Evolutionary conservation across 768 basidiomycete genomes (phyloP).

Genomic region (Pisolithus orientalis): DNA sequence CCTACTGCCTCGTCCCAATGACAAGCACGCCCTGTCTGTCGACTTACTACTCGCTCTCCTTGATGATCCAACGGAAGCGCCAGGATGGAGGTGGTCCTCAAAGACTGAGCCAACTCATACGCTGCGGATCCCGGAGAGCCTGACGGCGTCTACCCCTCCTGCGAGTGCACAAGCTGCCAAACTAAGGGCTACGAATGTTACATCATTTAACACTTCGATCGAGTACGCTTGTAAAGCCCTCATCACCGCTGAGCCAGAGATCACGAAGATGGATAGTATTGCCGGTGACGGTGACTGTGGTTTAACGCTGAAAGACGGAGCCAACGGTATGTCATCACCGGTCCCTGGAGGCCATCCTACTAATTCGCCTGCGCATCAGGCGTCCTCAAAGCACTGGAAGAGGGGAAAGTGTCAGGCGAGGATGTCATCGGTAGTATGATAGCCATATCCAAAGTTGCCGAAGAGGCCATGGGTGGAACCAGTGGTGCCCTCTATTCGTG

Average conservation of each 20-base stretch:
- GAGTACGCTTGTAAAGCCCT: constrained; percentile 58
- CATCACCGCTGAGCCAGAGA: constrained; percentile 77
- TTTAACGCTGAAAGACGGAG: constrained; percentile 66
- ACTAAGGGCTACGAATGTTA: constrained; percentile 37
- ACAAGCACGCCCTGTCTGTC: constrained; percentile 31
- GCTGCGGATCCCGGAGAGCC: constrained; percentile 5
- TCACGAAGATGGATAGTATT: constrained; percentile 86
- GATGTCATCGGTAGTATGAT: constrained; percentile 64
- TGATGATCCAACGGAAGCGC: constrained; percentile 60
- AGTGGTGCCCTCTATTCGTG: constrained; percentile 89
- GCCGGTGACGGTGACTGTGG: constrained; percentile 88
- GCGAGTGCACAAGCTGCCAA: constrained; percentile 1
- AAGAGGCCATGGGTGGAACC: constrained; percentile 87
- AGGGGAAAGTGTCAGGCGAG: constrained; percentile 51
- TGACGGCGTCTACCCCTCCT: constrained; percentile 8
- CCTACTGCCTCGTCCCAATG: constrained; percentile 52
- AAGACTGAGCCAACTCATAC: constrained; percentile 31
- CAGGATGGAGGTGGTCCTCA: constrained; percentile 84
- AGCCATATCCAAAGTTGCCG: constrained; percentile 65
- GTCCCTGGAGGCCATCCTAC: background rate
- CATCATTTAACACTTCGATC: constrained; percentile 49
- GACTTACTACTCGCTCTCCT: constrained; percentile 57
- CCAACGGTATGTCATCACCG: constrained; percentile 42
- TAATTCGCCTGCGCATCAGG: constrained; percentile 30
- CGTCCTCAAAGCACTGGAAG: constrained; percentile 51